Evolutionary conservation across 495 filamentous ascomycete species (phyloP).

Genomic region (Penicillium paradoxum): DNA sequence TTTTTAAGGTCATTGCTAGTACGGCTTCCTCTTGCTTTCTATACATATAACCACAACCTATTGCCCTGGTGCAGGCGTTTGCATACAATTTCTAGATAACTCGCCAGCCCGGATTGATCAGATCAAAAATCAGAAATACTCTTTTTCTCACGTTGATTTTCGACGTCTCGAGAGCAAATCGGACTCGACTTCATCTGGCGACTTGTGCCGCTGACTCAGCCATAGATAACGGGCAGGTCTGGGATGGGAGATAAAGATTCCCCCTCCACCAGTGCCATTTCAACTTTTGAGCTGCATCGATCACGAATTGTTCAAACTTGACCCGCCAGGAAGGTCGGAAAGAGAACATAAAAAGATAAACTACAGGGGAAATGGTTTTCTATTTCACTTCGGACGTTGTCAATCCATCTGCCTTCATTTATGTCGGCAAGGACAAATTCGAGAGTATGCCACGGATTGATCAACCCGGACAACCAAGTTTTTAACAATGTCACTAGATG

Average conservation of each 20-base stretch:
- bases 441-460: slow-evolving; percentile 63
- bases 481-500: slow-evolving; percentile 57
- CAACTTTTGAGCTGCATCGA: not conserved
- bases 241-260: not conserved
- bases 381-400: slow-evolving; percentile 87
- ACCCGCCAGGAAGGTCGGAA: not conserved
- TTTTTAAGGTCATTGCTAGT: too few relatives aligned
- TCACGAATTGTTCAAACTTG: not conserved
- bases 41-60: not conserved
- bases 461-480: slow-evolving; percentile 7
- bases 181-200: not conserved
- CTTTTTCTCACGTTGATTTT: not conserved
- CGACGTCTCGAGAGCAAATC: not conserved
- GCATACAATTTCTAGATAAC: not conserved
- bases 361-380: slow-evolving; percentile 67
- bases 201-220: slow-evolving; percentile 12
- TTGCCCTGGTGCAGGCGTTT: not conserved
- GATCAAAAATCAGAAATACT: not conserved
- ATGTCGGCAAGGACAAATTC: slow-evolving; percentile 98
- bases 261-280: slow-evolving; percentile 1
- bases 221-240: not conserved
- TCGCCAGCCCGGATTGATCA: too few relatives aligned
- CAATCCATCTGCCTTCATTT: slow-evolving; percentile 74
- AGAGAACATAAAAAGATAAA: not conserved
- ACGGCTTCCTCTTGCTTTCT: not conserved